Evolutionary conservation across 805 yeast species (phyloP).

Genomic region (Starmera amethionina): DNA sequence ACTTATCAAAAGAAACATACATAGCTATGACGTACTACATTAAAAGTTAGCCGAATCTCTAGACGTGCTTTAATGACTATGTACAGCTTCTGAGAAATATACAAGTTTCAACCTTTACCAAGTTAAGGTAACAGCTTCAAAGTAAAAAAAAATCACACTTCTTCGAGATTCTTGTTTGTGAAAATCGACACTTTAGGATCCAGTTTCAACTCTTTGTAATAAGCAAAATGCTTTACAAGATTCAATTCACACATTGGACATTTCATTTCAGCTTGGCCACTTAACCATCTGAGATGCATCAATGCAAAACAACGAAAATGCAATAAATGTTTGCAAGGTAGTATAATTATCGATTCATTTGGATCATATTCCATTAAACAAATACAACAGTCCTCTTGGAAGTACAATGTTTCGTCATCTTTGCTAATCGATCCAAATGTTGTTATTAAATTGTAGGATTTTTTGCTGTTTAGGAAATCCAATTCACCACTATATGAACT

Average conservation of each 20-base stretch:
- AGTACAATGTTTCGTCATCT: too few relatives aligned
- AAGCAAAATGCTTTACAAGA: constrained; percentile 1
- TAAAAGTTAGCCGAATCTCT: neutral
- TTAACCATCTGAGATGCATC: neutral
- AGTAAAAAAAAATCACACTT: neutral
- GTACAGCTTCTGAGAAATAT: too few relatives aligned
- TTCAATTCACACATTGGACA: constrained; percentile 3
- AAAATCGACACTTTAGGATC: neutral
- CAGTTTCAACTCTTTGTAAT: constrained; percentile 1
- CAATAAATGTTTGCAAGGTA: constrained; percentile 1
- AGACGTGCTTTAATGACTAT: too few relatives aligned
- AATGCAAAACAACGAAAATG: neutral
- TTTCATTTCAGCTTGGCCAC: neutral
- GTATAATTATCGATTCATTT: neutral
- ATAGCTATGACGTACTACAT: neutral
- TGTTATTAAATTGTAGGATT: neutral
- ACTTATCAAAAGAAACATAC: too few relatives aligned
- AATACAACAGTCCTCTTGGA: neutral
- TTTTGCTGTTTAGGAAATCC: neutral
- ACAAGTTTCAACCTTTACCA: too few relatives aligned
- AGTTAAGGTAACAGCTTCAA: too few relatives aligned
- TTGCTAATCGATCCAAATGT: too few relatives aligned
- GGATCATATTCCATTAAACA: neutral
- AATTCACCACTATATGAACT: too few relatives aligned
- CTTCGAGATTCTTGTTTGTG: neutral